Evolutionary conservation across 1,284 basidiomycete genomes (phyloP), one percentile per base, ranked within the genome.

Genomic region (Rhodotorula sp.): DNA sequence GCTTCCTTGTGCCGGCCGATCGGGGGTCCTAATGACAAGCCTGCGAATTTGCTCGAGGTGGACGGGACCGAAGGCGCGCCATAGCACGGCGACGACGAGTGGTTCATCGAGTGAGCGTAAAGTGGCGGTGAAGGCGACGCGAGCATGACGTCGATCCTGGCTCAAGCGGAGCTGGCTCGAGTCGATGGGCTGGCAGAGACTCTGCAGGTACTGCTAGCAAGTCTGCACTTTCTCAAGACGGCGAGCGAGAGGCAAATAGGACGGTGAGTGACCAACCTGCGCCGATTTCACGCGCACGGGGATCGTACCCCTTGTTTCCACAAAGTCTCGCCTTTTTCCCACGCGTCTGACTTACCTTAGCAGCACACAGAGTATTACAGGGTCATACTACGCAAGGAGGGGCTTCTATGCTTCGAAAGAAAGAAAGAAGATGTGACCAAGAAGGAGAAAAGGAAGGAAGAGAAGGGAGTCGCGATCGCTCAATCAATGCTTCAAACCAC

Each of bases 131-230:
- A 56, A 15, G 60, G 14, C 23, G 57, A 64, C 31, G 26, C 66
- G 61, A 62, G 66, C 66, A 68, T 68, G 45, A 31, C 45, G 43
- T 45, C 54, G 54, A 26, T 21, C 38, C 23, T 43, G 15, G 38
- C 38, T 43, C 4, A 23, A 5, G 26, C 18, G 43, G 18, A 26
- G 47, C 12, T 14, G 6, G n/a, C 26, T 14, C 26, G 49, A 23
- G 23, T 19, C 3, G 34, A 19, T 34, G 43, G 34, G 34, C 31
- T 5, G 31, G 26, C 52, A 23, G 52, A 54, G 52, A 16, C 54
- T n/a, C 28, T 15, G 60, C 48, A 12, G 12, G 48, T 10, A 28
- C 5, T 49, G 21, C 26, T 47, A 34, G 31, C 23, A n/a, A 19
- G 60, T 10, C 26, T 12, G 8, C 16, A 26, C 31, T 16, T 16